Conservation (phyloP, 805 yeast species). For the Candida vartiovaarae region DNA sequence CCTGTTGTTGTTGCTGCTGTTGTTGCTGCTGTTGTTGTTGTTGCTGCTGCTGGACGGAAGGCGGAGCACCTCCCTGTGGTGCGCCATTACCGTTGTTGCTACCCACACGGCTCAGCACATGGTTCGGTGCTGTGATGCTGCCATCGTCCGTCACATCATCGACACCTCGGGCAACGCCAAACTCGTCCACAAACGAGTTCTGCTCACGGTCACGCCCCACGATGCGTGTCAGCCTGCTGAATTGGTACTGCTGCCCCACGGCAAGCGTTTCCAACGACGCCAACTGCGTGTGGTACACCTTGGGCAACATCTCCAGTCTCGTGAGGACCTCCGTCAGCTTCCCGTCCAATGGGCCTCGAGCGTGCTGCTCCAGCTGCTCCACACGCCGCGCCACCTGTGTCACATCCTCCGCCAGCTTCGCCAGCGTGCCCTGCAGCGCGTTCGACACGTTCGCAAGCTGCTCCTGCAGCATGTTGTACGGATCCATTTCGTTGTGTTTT, state of each 20-base stretch:
- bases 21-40: not conserved
- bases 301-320: constrained; percentile 13
- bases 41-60: constrained; percentile 1
- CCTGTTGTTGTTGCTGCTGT: not conserved
- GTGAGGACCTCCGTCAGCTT: constrained; percentile 10
- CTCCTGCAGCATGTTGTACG: constrained; percentile 20
- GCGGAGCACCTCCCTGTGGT: not conserved
- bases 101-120: too few relatives aligned
- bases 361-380: constrained; percentile 16
- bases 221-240: constrained; percentile 10
- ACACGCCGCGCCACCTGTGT: constrained; percentile 14
- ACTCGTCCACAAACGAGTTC: not conserved
- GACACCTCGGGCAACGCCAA: not conserved
- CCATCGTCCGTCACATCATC: not conserved
- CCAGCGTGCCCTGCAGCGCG: constrained; percentile 11
- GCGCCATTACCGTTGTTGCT: not conserved
- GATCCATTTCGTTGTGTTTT: constrained; percentile 15
- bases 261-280: constrained; percentile 12
- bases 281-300: constrained; percentile 16
- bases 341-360: constrained; percentile 5
- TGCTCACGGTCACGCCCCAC: constrained; percentile 5
- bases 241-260: constrained; percentile 16
- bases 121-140: too few relatives aligned
- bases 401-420: constrained; percentile 17
- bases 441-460: constrained; percentile 17